Percentiles rank a stretch among this genome's conserved stretches.
Evolutionary conservation across 2,329 filamentous ascomycete species (phyloP).

Genomic region (Colletotrichum phormii): DNA sequence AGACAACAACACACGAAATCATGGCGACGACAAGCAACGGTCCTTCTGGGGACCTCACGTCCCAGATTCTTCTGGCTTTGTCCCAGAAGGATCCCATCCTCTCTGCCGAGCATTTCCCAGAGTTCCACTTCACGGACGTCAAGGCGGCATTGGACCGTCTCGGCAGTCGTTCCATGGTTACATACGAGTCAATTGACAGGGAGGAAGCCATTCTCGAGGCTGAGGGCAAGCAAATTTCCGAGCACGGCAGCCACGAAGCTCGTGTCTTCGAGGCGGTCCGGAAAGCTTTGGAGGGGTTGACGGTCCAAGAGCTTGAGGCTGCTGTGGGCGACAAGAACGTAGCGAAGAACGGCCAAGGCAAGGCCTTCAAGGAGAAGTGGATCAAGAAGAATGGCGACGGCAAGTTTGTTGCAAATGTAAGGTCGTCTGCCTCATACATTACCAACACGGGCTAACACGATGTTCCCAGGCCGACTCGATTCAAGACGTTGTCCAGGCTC

Average conservation of each 20-base stretch:
- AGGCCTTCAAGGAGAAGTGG: slow-evolving; percentile 88
- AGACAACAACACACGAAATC: slow-evolving; percentile 35
- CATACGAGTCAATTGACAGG: slow-evolving; percentile 84
- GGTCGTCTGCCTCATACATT: neutral
- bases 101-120: slow-evolving; percentile 77
- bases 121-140: slow-evolving; percentile 73
- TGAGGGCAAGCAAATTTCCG: slow-evolving; percentile 78
- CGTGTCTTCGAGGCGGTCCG: slow-evolving; percentile 82
- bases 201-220: slow-evolving; percentile 82
- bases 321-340: slow-evolving; percentile 79
- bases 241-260: slow-evolving; percentile 84
- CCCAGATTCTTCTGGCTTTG: slow-evolving; percentile 74
- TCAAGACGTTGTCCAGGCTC: slow-evolving; percentile 80
- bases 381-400: slow-evolving; percentile 71
- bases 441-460: slow-evolving; percentile 19
- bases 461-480: slow-evolving; percentile 73
- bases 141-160: slow-evolving; percentile 92
- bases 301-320: slow-evolving; percentile 78
- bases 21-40: slow-evolving; percentile 57
- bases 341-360: slow-evolving; percentile 89
- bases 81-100: slow-evolving; percentile 72
- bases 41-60: slow-evolving; percentile 67
- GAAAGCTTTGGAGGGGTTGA: slow-evolving; percentile 81
- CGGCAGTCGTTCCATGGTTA: slow-evolving; percentile 85
- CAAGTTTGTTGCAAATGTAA: slow-evolving; percentile 64